phyloP scores from a whole-genome alignment of 2,329 filamentous ascomycete species.

The Aureobasidium vineae region DNA sequence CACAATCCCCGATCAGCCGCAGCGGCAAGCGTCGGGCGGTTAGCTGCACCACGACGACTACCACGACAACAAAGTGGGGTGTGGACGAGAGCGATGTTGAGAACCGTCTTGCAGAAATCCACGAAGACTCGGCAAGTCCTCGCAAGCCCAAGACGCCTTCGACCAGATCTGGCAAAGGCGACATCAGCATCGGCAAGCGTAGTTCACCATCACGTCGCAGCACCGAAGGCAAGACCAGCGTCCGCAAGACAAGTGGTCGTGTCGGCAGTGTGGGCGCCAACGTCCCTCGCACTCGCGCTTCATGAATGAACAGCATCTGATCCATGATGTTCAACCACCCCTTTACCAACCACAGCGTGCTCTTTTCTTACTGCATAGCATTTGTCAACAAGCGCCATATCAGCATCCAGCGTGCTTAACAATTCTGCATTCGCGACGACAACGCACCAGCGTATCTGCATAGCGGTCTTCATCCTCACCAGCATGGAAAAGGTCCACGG shows the following conservation, averaged over 20 bases:
- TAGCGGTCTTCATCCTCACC: background rate
- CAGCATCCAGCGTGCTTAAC: conserved; percentile 17
- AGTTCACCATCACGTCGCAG: conserved; percentile 47
- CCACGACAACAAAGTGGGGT: conserved; percentile 54
- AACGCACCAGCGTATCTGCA: conserved; percentile 13
- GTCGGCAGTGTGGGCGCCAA: conserved; percentile 38
- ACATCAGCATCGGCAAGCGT: conserved; percentile 49
- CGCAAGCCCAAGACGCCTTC: conserved; percentile 48
- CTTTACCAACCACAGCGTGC: conserved; percentile 11
- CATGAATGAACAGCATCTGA: conserved; percentile 11
- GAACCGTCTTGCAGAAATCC: conserved; percentile 39
- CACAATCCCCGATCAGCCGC: conserved; percentile 58
- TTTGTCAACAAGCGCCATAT: background rate
- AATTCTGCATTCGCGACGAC: conserved; percentile 11
- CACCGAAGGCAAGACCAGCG: conserved; percentile 50
- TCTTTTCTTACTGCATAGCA: conserved; percentile 20
- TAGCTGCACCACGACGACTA: conserved; percentile 72
- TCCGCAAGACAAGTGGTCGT: conserved; percentile 53
- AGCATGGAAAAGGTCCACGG: background rate
- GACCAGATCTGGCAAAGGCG: conserved; percentile 44
- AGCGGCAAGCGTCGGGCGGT: conserved; percentile 66
- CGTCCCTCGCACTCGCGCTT: conserved; percentile 20
- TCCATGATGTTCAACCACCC: background rate
- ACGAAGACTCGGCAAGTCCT: conserved; percentile 32
- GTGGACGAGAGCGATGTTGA: conserved; percentile 49